Base-by-base conservation (phyloP, 2,329 filamentous ascomycete species). In the Thermothelomyces thermophilus region DNA sequence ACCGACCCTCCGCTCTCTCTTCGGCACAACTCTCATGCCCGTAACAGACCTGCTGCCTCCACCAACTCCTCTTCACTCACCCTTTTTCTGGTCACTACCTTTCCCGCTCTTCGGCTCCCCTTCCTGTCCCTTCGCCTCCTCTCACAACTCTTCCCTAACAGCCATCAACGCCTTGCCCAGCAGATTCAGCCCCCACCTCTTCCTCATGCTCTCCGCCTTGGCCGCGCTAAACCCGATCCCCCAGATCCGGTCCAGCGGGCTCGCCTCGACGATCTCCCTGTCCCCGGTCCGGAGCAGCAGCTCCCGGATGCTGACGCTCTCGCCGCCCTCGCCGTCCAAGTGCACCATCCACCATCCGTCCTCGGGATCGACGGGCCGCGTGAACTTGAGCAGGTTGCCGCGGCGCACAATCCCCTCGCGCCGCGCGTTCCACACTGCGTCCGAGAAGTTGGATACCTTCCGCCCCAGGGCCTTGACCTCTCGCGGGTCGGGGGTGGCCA, bases 181-280 rank as follows among this genome's bases (percentile, higher is more conserved):
- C 50, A 85, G 60, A 65, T 87, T 87, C 66, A 75, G 50, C 0
- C 83, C 83, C 84, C 83, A 87, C 3, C 63, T 46, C 44, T 34
- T 56, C 16, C 66, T 61, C 41, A 72, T 71, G 1, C 22, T 54
- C 48, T 67, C 70, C 2, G 81, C 82, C 58, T 73, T 66, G 16
- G 65, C 67, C 7, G 72, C 75, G 2, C 60, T 66, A 58, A 79
- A 84, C 5, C 84, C 83, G 40, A 87, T 68, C 1, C 83, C 83
- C 84, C 83, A 87, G 47, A 86, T 75, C 5, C 70, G 61, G 66
- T 87, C 83, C 51, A 64, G 70, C 10, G 81, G 77, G 51, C 74
- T 74, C 28, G 80, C 80, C 66, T 84, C 82, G 2, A 85, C 79
- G 19, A 87, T 60, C 63, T 83, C 75, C 40, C 75, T 67, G 5